Conservation (phyloP, 108 stramenopile genomes). For the Asterionellopsis glacialis region DNA sequence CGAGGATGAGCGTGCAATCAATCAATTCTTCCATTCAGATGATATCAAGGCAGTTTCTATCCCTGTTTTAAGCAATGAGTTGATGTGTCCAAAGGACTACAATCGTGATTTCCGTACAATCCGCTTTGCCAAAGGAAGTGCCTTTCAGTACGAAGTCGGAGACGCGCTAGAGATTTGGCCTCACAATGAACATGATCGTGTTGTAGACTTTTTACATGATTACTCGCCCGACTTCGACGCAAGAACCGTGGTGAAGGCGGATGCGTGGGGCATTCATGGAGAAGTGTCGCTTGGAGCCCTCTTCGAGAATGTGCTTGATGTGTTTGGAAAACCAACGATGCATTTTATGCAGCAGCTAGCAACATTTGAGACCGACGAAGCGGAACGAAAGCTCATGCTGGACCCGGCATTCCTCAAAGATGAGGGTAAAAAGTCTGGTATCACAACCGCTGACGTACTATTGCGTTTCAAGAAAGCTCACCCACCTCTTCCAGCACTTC, state of each 20-base stretch:
- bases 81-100: constrained; percentile 42
- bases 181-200: constrained; percentile 41
- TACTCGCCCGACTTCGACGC: constrained; percentile 57
- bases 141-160: constrained; percentile 51
- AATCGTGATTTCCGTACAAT: constrained; percentile 61
- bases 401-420: constrained; percentile 32
- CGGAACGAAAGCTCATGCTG: constrained; percentile 42
- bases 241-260: constrained; percentile 43
- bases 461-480: constrained; percentile 43
- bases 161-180: constrained; percentile 70
- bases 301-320: constrained; percentile 56
- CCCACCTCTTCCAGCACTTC: constrained; percentile 47
- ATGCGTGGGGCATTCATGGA: constrained; percentile 47
- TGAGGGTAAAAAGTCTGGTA: constrained; percentile 27
- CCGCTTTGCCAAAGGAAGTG: constrained; percentile 35
- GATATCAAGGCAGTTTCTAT: constrained; percentile 23
- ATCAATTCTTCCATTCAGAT: constrained; percentile 34
- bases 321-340: constrained; percentile 64
- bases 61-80: constrained; percentile 22
- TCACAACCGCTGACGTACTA: constrained; percentile 45
- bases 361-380: constrained; percentile 45
- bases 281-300: constrained; percentile 45
- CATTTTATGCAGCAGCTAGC: constrained; percentile 59
- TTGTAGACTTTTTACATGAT: constrained; percentile 41
- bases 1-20: constrained; percentile 28